Percentiles rank a stretch among this genome's conserved stretches.
These are phyloP conservation scores for Xylaria venustula DNA, from an alignment of 495 filamentous ascomycete species.

Conservation along the genomic window DNA sequence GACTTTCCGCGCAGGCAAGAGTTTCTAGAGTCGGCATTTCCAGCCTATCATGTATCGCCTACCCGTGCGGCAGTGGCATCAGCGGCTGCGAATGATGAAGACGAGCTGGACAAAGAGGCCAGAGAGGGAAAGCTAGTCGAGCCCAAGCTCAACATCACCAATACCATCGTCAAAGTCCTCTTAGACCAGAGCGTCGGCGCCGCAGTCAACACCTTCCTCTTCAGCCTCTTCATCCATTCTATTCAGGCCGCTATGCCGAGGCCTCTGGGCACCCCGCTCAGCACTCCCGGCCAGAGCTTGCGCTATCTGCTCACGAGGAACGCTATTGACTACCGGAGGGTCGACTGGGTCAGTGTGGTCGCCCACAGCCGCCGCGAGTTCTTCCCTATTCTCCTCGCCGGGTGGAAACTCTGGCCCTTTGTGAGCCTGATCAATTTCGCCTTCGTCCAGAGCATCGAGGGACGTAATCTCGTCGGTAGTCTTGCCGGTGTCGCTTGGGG, in stretches of 20 bases:
- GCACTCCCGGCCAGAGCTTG: slow-evolving; percentile 24
- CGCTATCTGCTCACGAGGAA: slow-evolving; percentile 20
- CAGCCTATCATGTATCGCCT: slow-evolving; percentile 39
- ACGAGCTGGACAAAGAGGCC: slow-evolving; percentile 42
- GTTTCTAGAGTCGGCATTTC: slow-evolving; percentile 50
- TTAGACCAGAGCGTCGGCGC: slow-evolving; percentile 81
- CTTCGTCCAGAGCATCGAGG: slow-evolving; percentile 69
- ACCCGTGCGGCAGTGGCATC: slow-evolving; percentile 35
- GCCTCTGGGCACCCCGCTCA: slow-evolving; percentile 13
- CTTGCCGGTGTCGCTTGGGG: slow-evolving; percentile 84
- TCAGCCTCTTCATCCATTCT: slow-evolving; percentile 51
- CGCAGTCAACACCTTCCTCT: slow-evolving; percentile 73
- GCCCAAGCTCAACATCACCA: slow-evolving; percentile 59
- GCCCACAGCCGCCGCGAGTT: slow-evolving; percentile 55
- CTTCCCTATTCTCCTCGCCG: slow-evolving; percentile 66
- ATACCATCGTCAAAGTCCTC: slow-evolving; percentile 76
- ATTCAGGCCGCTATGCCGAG: slow-evolving; percentile 39
- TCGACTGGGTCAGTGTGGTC: slow-evolving; percentile 35
- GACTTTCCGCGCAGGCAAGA: slow-evolving; percentile 39
- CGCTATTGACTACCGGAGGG: slow-evolving; percentile 29
- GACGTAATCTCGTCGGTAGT: slow-evolving; percentile 72
- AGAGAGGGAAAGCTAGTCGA: slow-evolving; percentile 40
- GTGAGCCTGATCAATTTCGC: slow-evolving; percentile 78
- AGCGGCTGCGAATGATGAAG: slow-evolving; percentile 39
- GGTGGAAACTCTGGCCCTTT: slow-evolving; percentile 81